Percentiles rank a stretch among this genome's conserved stretches.
These are phyloP conservation scores for Hypoxylon fuscum DNA, from an alignment of 495 filamentous ascomycete species.

Conservation along the genomic window DNA sequence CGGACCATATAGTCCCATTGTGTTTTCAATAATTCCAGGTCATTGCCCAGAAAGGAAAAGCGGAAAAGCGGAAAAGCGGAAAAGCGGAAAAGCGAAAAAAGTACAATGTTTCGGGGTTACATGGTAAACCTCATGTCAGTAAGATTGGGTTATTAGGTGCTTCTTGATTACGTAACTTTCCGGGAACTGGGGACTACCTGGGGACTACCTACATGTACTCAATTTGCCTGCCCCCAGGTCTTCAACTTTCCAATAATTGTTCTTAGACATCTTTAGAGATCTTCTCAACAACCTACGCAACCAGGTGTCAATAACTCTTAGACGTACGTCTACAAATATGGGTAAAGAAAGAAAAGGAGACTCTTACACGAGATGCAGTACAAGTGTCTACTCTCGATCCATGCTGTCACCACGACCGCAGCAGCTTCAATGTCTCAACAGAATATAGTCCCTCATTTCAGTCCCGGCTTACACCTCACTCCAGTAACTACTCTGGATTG, in stretches of 20 bases:
- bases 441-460: slow-evolving; percentile 3
- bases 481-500: slow-evolving; percentile 18
- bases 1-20: neutral
- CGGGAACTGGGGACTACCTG: neutral
- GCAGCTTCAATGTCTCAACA: slow-evolving; percentile 10
- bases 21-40: too few species aligned
- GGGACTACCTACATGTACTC: neutral
- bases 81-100: neutral
- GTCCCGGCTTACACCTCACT: slow-evolving; percentile 4
- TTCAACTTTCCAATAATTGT: neutral
- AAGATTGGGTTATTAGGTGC: neutral
- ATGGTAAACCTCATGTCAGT: slow-evolving; percentile 1
- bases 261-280: slow-evolving; percentile 6
- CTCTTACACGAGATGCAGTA: neutral
- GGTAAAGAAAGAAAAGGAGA: neutral
- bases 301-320: neutral
- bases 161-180: slow-evolving; percentile 12
- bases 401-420: slow-evolving; percentile 2
- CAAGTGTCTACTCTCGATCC: slow-evolving; percentile 1
- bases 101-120: neutral
- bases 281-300: slow-evolving; percentile 8
- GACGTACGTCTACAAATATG: neutral
- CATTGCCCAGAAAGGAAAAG: slow-evolving; percentile 2
- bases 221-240: neutral
- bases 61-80: neutral